These are phyloP conservation scores for Lanzia echinophila DNA, from an alignment of 2,329 filamentous ascomycete genomes.

Conservation along the genomic window DNA sequence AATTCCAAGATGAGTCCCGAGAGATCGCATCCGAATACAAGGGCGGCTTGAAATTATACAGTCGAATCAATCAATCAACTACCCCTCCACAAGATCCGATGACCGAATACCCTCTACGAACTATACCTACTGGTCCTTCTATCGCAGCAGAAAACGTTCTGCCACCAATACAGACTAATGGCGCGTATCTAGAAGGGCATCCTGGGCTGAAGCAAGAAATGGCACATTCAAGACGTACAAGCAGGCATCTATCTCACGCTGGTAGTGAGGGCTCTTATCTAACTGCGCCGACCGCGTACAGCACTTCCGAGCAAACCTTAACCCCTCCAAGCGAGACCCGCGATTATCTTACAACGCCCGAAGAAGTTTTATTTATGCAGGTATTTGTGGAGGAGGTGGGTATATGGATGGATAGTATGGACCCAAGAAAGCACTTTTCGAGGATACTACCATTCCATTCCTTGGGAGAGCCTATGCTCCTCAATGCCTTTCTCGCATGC, in stretches of 20 bases:
- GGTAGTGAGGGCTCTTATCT: slow-evolving; percentile 29
- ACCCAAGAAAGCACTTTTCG: slow-evolving; percentile 80
- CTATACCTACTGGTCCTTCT: slow-evolving; percentile 14
- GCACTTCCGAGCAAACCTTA: slow-evolving; percentile 24
- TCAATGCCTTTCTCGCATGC: slow-evolving; percentile 84
- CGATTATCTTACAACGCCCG: slow-evolving; percentile 63
- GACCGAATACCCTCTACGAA: slow-evolving; percentile 22
- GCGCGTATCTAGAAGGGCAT: slow-evolving; percentile 22
- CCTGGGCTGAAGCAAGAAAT: slow-evolving; percentile 22
- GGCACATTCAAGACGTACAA: slow-evolving; percentile 22
- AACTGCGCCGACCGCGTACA: slow-evolving; percentile 34
- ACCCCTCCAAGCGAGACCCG: slow-evolving; percentile 40
- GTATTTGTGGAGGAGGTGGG: slow-evolving; percentile 87
- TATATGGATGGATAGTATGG: slow-evolving; percentile 90
- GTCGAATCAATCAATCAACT: slow-evolving; percentile 40
- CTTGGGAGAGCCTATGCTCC: slow-evolving; percentile 75
- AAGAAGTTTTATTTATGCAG: slow-evolving; percentile 85
- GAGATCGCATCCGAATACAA: slow-evolving; percentile 86
- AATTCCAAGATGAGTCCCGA: slow-evolving; percentile 83
- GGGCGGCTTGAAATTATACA: slow-evolving; percentile 70
- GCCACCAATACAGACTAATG: slow-evolving; percentile 26
- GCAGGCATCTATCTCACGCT: slow-evolving; percentile 29
- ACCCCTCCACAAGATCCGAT: slow-evolving; percentile 27
- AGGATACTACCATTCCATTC: slow-evolving; percentile 77
- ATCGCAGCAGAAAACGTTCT: slow-evolving; percentile 22